phyloP scores from a whole-genome alignment of 2,329 filamentous ascomycete genomes.

The Penicillium psychrosexuale region DNA sequence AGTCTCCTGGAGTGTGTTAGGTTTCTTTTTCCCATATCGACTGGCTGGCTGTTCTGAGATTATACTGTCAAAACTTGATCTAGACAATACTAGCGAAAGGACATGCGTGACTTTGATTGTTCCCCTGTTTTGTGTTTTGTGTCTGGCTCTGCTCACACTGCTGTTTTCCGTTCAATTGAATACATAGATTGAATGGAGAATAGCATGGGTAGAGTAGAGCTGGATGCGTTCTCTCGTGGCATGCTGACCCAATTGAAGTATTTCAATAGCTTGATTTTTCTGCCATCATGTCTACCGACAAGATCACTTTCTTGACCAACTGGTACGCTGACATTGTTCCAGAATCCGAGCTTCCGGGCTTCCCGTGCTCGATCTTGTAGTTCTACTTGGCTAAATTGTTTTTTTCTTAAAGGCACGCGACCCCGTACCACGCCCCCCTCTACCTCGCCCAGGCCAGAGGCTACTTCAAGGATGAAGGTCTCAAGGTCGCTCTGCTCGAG shows the following conservation, averaged over 20 bases:
- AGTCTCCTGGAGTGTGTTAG: not conserved
- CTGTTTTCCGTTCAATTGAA: constrained; percentile 5
- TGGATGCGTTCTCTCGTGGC: constrained; percentile 20
- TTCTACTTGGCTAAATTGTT: constrained; percentile 28
- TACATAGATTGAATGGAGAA: not conserved
- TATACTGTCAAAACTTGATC: constrained; percentile 81
- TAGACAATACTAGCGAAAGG: constrained; percentile 86
- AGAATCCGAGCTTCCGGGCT: not conserved
- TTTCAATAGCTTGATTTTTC: constrained; percentile 29
- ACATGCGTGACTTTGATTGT: constrained; percentile 67
- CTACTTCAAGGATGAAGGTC: constrained; percentile 70
- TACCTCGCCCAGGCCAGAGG: constrained; percentile 75
- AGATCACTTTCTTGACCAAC: constrained; percentile 82
- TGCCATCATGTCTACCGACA: constrained; percentile 71
- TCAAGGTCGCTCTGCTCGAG: constrained; percentile 74
- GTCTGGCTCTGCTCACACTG: constrained; percentile 3
- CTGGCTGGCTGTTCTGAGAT: constrained; percentile 60
- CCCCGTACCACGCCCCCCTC: constrained; percentile 74
- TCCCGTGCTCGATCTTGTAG: not conserved
- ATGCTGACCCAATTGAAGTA: constrained; percentile 31
- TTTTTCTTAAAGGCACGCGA: constrained; percentile 63
- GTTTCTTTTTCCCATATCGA: constrained; percentile 27
- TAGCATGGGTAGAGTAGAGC: constrained; percentile 3
- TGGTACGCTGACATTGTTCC: constrained; percentile 55
- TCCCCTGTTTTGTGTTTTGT: constrained; percentile 30